These are phyloP conservation scores for Geosmithia flava DNA, from an alignment of 2,329 filamentous ascomycete species.

Conservation along the genomic window DNA sequence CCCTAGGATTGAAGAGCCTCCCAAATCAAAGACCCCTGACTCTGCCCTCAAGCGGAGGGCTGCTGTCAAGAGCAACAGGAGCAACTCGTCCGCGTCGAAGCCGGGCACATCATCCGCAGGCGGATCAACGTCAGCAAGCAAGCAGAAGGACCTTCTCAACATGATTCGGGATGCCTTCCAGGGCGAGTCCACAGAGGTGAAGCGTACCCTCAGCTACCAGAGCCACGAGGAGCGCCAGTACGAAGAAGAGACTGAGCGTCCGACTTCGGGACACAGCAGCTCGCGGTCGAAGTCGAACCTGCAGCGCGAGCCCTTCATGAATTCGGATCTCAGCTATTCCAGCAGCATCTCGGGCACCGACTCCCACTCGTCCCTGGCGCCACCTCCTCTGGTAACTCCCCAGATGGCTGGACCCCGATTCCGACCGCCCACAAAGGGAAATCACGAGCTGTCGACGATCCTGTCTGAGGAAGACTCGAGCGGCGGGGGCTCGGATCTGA, in stretches of 20 bases:
- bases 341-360: neutral
- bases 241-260: constrained; percentile 7
- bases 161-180: constrained; percentile 49
- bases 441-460: constrained; percentile 46
- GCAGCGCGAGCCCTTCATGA: constrained; percentile 6
- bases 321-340: constrained; percentile 6
- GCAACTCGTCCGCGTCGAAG: too few species aligned
- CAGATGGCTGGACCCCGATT: constrained; percentile 18
- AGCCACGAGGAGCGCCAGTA: constrained; percentile 28
- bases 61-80: constrained; percentile 30
- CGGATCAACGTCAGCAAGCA: constrained; percentile 25
- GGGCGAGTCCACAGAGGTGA: constrained; percentile 42
- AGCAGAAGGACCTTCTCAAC: constrained; percentile 38
- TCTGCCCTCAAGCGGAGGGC: constrained; percentile 39
- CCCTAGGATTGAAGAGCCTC: neutral
- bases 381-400: neutral
- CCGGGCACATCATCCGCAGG: constrained; percentile 22
- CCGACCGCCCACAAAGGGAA: constrained; percentile 39
- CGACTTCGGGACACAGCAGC: neutral
- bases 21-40: constrained; percentile 9
- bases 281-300: neutral
- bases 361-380: too few species aligned
- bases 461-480: constrained; percentile 37
- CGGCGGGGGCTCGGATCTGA: constrained; percentile 33
- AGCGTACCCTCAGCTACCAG: constrained; percentile 33